These are phyloP conservation scores for Sergeia podlipaevii DNA, from an alignment of 208 protist species.

Conservation along the genomic window DNA sequence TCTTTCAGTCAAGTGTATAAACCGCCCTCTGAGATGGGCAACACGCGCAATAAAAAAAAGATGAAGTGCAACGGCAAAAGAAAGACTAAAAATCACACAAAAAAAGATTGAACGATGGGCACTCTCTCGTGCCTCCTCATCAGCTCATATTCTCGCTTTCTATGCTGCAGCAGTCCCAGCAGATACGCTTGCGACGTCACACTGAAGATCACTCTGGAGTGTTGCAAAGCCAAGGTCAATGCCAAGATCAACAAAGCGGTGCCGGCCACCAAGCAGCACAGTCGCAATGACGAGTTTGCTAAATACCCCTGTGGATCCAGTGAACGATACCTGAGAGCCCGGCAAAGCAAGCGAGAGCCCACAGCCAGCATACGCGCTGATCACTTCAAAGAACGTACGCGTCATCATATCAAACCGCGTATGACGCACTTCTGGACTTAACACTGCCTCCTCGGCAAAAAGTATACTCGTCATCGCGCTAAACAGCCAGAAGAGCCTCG, in stretches of 20 bases:
- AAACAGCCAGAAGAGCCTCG: constrained; percentile 79
- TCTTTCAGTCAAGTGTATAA: too few relatives aligned
- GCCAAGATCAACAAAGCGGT: constrained; percentile 76
- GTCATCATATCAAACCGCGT: constrained; percentile 70
- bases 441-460: constrained; percentile 38
- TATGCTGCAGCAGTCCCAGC: too few relatives aligned
- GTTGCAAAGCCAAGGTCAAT: constrained; percentile 61
- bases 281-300: constrained; percentile 57
- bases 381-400: constrained; percentile 70
- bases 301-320: constrained; percentile 32
- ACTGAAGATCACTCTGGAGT: constrained; percentile 25
- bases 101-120: too few relatives aligned
- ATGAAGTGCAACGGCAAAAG: too few relatives aligned
- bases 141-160: too few relatives aligned
- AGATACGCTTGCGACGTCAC: too few relatives aligned
- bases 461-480: constrained; percentile 51
- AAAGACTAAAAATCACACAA: too few relatives aligned
- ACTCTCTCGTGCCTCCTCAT: too few relatives aligned
- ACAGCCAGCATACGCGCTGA: constrained; percentile 70
- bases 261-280: constrained; percentile 68
- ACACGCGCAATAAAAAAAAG: too few relatives aligned
- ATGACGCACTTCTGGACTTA: constrained; percentile 16
- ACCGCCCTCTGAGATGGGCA: too few relatives aligned
- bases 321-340: constrained; percentile 38
- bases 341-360: constrained; percentile 54